These are phyloP conservation scores for Glonium stellatum DNA, from an alignment of 495 filamentous ascomycete species.

Conservation along the genomic window DNA sequence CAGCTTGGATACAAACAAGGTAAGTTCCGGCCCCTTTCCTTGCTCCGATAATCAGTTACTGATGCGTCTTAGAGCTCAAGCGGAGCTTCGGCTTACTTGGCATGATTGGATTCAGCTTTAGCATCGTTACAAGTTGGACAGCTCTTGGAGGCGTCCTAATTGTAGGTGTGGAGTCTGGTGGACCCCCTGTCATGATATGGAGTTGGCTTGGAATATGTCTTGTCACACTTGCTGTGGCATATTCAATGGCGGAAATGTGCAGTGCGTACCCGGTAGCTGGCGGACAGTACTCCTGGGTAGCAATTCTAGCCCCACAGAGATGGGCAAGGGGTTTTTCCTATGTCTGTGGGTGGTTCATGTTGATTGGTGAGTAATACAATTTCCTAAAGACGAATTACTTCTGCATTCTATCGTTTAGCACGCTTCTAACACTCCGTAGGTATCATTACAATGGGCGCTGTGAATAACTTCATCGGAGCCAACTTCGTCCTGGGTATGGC, in stretches of 20 bases:
- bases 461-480: slow-evolving; percentile 50
- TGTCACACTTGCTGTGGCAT: slow-evolving; percentile 47
- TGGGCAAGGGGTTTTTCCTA: slow-evolving; percentile 29
- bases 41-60: not conserved
- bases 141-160: slow-evolving; percentile 52
- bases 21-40: slow-evolving; percentile 9
- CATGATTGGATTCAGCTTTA: slow-evolving; percentile 56
- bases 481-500: slow-evolving; percentile 52
- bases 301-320: slow-evolving; percentile 48
- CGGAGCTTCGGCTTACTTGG: slow-evolving; percentile 51
- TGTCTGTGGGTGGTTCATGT: slow-evolving; percentile 34
- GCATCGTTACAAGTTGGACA: slow-evolving; percentile 53
- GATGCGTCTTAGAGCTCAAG: slow-evolving; percentile 43
- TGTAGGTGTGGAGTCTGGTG: slow-evolving; percentile 48
- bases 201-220: slow-evolving; percentile 48
- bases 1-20: slow-evolving; percentile 43
- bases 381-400: not conserved
- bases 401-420: not conserved
- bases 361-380: slow-evolving; percentile 25
- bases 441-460: slow-evolving; percentile 51
- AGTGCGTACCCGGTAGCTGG: slow-evolving; percentile 48
- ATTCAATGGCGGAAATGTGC: slow-evolving; percentile 55
- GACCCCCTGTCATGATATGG: slow-evolving; percentile 53
- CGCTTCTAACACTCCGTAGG: slow-evolving; percentile 29
- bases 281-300: slow-evolving; percentile 54